Base-by-base conservation (phyloP, 2,329 filamentous ascomycete genomes). In the Onygenales sp. region DNA sequence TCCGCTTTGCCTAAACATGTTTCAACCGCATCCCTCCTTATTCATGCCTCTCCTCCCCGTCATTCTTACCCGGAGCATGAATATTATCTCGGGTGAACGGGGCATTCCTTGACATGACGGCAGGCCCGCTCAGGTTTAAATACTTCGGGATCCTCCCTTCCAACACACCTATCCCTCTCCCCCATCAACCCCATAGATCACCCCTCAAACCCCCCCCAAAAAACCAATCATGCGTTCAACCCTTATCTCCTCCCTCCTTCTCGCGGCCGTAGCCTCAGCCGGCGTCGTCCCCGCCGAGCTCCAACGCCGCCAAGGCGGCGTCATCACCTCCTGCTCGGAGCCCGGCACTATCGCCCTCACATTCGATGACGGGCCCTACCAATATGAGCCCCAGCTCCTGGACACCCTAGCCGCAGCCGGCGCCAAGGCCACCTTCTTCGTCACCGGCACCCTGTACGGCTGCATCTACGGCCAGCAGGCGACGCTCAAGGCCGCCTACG, bases 401-500 rank as follows among this genome's bases (percentile, higher is more conserved):
- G 78, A 84, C 58, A 72, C 79, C 42, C 73, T 86, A 48, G 69
- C 70, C 47, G 69, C 69, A 14, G 80, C 84, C 62, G 71, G 75
- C 36, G 81, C 77, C 34, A 80, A 77, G 57, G 82, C 80, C 10
- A 86, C 84, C 8, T 86, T 87, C 64, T 85, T 85, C 67, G 74
- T 85, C 55, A 80, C 68, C 21, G 74, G 74, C 8, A 61, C 67
- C 31, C 69, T 67, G 56, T 67, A 63, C 47, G 67, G 63, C 9
- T 62, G 59, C 36, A 71, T 71, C 17, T 56, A 63, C 13, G 54
- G 57, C 10, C 52, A 63, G 14, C 54, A 61, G 6, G 65, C 68
- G 2, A 52, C 67, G 11, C 56, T 66, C 4, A 58, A 60, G 42
- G 62, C 67, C 0, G 66, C 67, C 45, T 53, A 64, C 4, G 54